Base-by-base conservation (phyloP, 23 red algal species). In the Gracilariopsis chorda region DNA sequence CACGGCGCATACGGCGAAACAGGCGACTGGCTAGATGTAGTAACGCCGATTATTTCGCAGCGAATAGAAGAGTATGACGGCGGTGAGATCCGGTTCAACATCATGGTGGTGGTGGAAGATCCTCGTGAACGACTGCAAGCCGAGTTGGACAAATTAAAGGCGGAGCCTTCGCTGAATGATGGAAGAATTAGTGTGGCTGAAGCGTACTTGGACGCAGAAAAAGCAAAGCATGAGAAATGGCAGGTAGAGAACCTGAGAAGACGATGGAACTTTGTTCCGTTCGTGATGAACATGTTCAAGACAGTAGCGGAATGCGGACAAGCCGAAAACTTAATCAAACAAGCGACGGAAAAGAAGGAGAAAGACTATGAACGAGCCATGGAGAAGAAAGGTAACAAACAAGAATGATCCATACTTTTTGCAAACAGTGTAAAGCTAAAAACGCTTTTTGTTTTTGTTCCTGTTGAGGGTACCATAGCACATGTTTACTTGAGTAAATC, bases 11-110 rank as follows among this genome's bases (percentile, higher is more conserved):
- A 61, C 29, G 17, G n/a, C 4, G 32, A 51, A 37, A 48, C 19
- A 28, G 49, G 19, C 28, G 71, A 92, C 27, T 98, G 95, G 95
- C 23, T 90, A 23, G 62, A 90, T 33, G 79, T 92, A 6, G 91
- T 84, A 29, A 73, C 94, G 19, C 70, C 65, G n/a, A 84, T 75
- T 5, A 94, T 98, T 80, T 82, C 83, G 28, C 51, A 80, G 19
- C 67, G 95, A 70, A 98, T 98, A 49, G 52, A 83, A 35, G 61
- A 87, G 30, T 92, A 86, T 47, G 45, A 63, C 4, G 85, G 76
- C 25, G 63, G 48, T 48, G 95, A 98, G 67, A 80, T 98, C 25
- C 95, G 95, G 20, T 98, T 98, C 57, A 98, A 92, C 73, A 34
- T 98, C n/a, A 78, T 94, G 88, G 84, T 90, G 80, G 87, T 98